Percentiles rank a stretch among this genome's conserved stretches.
Conservation (phyloP, 495 filamentous ascomycete species). For the Elaphomyces granulatus region DNA sequence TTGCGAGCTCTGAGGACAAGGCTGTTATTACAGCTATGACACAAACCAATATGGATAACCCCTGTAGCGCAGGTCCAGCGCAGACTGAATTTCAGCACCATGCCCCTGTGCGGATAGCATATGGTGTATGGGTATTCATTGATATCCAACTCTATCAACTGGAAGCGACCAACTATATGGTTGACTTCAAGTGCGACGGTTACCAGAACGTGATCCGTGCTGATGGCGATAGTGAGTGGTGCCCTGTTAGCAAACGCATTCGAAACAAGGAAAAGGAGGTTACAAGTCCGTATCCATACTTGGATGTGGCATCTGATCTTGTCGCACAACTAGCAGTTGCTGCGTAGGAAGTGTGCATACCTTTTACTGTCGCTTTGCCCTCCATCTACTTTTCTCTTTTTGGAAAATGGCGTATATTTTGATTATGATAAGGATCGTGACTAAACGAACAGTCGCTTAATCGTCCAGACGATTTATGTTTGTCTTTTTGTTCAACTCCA, state of each 20-base stretch:
- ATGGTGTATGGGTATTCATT: constrained; percentile 59
- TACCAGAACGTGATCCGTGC: constrained; percentile 67
- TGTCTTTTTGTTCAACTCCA: too few relatives aligned
- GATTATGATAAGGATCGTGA: too few relatives aligned
- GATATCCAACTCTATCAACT: constrained; percentile 95
- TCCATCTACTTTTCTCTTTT: too few relatives aligned
- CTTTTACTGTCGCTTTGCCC: too few relatives aligned
- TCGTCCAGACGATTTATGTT: too few relatives aligned
- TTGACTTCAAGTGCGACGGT: constrained; percentile 98
- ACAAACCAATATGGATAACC: constrained; percentile 10
- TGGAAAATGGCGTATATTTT: too few relatives aligned
- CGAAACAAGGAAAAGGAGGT: constrained; percentile 41
- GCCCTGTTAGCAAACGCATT: constrained; percentile 33
- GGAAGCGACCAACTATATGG: constrained; percentile 83
- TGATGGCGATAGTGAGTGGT: constrained; percentile 30
- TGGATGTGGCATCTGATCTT: constrained; percentile 39
- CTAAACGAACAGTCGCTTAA: too few relatives aligned
- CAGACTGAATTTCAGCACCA: constrained; percentile 24
- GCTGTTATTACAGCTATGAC: constrained; percentile 22
- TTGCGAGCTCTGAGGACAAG: constrained; percentile 24
- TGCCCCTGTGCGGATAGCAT: constrained; percentile 21
- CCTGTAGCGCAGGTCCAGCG: constrained; percentile 23
- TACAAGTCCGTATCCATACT: constrained; percentile 41
- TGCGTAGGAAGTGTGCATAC: too few relatives aligned
- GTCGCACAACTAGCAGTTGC: constrained; percentile 39